These are phyloP conservation scores for Gamarada debralockiae DNA, from an alignment of 495 filamentous ascomycete genomes.

Conservation along the genomic window DNA sequence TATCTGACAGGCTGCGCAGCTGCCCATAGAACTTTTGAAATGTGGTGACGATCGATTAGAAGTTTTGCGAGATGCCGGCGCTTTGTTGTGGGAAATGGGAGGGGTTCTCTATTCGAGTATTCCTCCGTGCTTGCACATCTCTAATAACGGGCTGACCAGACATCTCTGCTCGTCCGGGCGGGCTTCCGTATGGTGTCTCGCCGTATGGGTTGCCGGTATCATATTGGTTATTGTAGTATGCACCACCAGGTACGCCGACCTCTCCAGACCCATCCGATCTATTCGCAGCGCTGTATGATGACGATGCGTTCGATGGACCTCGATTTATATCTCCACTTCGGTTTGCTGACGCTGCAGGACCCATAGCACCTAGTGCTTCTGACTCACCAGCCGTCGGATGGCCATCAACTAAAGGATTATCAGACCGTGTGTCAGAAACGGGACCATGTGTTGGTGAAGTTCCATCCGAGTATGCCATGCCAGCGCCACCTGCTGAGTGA, in stretches of 20 bases:
- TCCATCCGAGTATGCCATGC: constrained; percentile 73
- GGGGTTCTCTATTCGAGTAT: constrained; percentile 91
- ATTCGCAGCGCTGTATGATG: constrained; percentile 81
- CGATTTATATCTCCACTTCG: constrained; percentile 66
- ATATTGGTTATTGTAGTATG: constrained; percentile 47
- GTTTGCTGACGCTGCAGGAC: constrained; percentile 63
- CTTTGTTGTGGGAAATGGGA: constrained; percentile 84
- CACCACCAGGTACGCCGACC: constrained; percentile 41
- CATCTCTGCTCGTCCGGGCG: constrained; percentile 28
- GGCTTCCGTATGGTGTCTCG: constrained; percentile 38
- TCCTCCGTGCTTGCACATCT: constrained; percentile 87
- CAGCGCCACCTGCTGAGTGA: constrained; percentile 48
- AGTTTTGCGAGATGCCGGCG: constrained; percentile 97
- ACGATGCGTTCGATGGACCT: constrained; percentile 94
- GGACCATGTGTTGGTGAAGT: constrained; percentile 66
- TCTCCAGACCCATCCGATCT: constrained; percentile 84
- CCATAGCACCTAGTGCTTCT: constrained; percentile 74
- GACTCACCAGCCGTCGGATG: constrained; percentile 60
- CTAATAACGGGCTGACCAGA: constrained; percentile 77
- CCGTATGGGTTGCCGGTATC: constrained; percentile 38
- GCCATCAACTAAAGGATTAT: constrained; percentile 60
- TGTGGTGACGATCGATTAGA: constrained; percentile 44
- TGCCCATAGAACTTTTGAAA: constrained; percentile 1
- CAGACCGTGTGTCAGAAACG: constrained; percentile 69
- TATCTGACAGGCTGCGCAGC: background rate